These are phyloP conservation scores for Penicillium sp. DNA, from an alignment of 2,329 filamentous ascomycete species.

Conservation along the genomic window DNA sequence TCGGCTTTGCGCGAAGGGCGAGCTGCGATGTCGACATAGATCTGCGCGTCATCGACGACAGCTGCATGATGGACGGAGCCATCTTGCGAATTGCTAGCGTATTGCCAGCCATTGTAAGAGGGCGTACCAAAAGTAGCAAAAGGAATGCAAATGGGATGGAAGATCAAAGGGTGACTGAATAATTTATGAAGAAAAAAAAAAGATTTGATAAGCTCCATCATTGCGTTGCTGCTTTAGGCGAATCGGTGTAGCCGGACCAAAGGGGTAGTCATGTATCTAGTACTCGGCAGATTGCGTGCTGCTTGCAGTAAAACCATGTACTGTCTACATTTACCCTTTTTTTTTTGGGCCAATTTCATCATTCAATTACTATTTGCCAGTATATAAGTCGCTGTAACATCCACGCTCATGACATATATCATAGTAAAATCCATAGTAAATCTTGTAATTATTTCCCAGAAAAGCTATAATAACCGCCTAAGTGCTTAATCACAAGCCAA, in stretches of 20 bases:
- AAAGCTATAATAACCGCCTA: neutral
- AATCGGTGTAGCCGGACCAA: slow-evolving; percentile 32
- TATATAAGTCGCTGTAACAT: neutral
- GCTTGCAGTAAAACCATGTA: neutral
- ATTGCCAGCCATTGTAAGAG: slow-evolving; percentile 35
- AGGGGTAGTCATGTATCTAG: slow-evolving; percentile 2
- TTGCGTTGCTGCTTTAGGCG: slow-evolving; percentile 34
- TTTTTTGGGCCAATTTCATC: neutral
- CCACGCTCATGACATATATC: neutral
- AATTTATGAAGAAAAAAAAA: slow-evolving; percentile 17
- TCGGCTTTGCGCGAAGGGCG: slow-evolving; percentile 25
- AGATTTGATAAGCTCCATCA: slow-evolving; percentile 17
- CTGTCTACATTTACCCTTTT: neutral
- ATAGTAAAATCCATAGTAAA: neutral
- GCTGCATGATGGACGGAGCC: slow-evolving; percentile 31
- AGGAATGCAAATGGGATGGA: slow-evolving; percentile 9
- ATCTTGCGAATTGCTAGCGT: slow-evolving; percentile 34
- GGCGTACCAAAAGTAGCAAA: slow-evolving; percentile 22
- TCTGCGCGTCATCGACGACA: slow-evolving; percentile 38
- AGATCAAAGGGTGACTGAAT: slow-evolving; percentile 8
- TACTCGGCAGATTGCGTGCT: slow-evolving; percentile 8
- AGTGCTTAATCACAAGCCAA: neutral
- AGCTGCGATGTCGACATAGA: slow-evolving; percentile 32
- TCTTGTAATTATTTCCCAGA: neutral
- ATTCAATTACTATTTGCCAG: neutral